phyloP scores from a whole-genome alignment of 768 basidiomycete genomes.

The Trametes cinnabarina region DNA sequence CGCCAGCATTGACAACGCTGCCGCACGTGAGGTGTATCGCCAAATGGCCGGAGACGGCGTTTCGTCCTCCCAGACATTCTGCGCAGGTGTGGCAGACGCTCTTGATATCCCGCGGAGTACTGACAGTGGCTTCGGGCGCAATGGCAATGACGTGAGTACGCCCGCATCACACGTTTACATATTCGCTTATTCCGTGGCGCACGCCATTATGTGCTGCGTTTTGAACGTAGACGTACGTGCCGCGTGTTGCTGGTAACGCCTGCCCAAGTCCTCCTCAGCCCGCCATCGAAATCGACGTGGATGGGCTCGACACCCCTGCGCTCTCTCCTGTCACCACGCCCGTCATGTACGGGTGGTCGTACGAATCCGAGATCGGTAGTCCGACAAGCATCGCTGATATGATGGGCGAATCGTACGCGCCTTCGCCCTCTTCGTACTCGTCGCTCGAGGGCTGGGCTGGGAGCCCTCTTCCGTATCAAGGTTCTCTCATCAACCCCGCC shows the following conservation, averaged over 20 bases:
- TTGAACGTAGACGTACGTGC: conserved; percentile 3
- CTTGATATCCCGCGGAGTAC: conserved; percentile 8
- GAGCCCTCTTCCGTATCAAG: conserved; percentile 16
- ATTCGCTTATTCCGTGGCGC: conserved; percentile 13
- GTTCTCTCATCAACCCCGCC: conserved; percentile 10
- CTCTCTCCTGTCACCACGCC: conserved; percentile 13
- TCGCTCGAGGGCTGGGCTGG: conserved; percentile 31
- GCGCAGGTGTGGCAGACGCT: background rate
- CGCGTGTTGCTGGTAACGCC: background rate
- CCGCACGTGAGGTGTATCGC: background rate
- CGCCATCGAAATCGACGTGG: conserved; percentile 15
- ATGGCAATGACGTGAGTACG: conserved; percentile 18
- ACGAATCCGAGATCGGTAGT: conserved; percentile 8
- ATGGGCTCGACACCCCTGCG: conserved; percentile 15
- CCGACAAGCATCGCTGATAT: conserved; percentile 12
- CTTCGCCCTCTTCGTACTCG: conserved; percentile 26
- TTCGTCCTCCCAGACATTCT: conserved; percentile 5
- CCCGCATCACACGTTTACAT: conserved; percentile 3
- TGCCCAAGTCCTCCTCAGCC: conserved; percentile 17
- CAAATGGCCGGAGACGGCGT: background rate
- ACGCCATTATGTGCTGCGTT: background rate
- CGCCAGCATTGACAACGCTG: background rate
- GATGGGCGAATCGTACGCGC: conserved; percentile 8
- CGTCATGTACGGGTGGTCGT: conserved; percentile 1
- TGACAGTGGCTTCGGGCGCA: background rate